Base-by-base conservation (phyloP, 2,329 filamentous ascomycete species). In the Lecanicillium sp. region DNA sequence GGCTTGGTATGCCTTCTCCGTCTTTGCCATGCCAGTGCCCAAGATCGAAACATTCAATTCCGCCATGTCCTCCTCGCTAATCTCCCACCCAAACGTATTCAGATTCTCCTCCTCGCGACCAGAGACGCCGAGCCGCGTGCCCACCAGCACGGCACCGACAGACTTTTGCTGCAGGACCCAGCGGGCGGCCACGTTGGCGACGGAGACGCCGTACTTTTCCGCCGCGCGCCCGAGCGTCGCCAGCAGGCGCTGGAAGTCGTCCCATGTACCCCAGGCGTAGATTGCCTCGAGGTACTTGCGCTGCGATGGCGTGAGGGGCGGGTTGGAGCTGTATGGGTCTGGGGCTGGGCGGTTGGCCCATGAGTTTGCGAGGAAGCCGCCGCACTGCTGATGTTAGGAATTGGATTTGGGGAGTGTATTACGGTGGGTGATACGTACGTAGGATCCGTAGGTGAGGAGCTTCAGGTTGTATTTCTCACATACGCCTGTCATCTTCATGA, bases 101-200 rank as follows among this genome's bases (percentile, higher is more conserved):
- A 48, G 22, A n/a, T 53, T 53, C 33, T 55, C 51, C 5, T 34
- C 36, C 9, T 40, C 44, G 2, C 48, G 50, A 11, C 42, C 46
- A 17, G 50, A 49, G 6, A 54, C 46, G 15, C 52, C 51, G 32
- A 55, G 47, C 3, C 69, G 51, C 3, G 61, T 61, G 2, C 70
- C 68, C 4, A 73, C 61, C 25, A 72, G 67, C 1, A 71, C 66
- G 2, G 68, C 68, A 4, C 64, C 68, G 0, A 73, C 69, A 36
- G 58, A 59, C 4, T 60, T 56, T 39, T 68, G 60, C 43, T 73
- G 68, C 13, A 72, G 54, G 1, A 73, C 65, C 62, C 66, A 72
- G 44, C 68, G 55, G 7, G 59, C 62, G 2, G 69, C 69, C 2
- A 72, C 66, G 10, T 62, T 65, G 1, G 68, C 60, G 14, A 71